Evolutionary conservation across 352 stramenopile species (phyloP).

Genomic region (Lagenidium giganteum): DNA sequence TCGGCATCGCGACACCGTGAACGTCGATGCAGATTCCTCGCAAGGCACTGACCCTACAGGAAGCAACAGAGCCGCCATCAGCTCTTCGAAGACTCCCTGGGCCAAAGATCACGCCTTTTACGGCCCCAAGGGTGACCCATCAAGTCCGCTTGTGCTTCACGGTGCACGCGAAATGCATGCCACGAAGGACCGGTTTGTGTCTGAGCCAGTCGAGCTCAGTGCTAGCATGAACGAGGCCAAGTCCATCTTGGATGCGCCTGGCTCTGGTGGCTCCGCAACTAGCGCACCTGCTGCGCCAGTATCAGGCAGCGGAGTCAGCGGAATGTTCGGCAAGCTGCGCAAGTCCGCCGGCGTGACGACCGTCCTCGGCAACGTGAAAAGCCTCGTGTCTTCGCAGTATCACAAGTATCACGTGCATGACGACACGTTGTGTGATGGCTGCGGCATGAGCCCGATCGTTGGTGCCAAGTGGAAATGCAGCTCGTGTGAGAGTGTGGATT

Average conservation of each 20-base stretch:
- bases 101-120: slow-evolving; percentile 63
- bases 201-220: slow-evolving; percentile 55
- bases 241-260: slow-evolving; percentile 35
- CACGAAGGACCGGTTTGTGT: slow-evolving; percentile 46
- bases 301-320: slow-evolving; percentile 15
- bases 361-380: slow-evolving; percentile 67
- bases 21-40: slow-evolving; percentile 45
- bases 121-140: slow-evolving; percentile 52
- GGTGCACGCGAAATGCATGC: slow-evolving; percentile 23
- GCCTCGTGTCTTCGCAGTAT: slow-evolving; percentile 32
- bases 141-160: slow-evolving; percentile 57
- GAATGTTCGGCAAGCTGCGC: slow-evolving; percentile 45
- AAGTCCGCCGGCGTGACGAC: slow-evolving; percentile 34
- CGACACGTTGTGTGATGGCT: slow-evolving; percentile 76
- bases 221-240: slow-evolving; percentile 50
- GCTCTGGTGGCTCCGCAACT: not conserved
- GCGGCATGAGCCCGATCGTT: slow-evolving; percentile 71
- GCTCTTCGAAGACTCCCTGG: slow-evolving; percentile 18
- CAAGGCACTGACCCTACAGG: slow-evolving; percentile 6
- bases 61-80: not conserved
- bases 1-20: slow-evolving; percentile 54
- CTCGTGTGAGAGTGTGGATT: slow-evolving; percentile 57
- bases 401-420: slow-evolving; percentile 71
- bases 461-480: slow-evolving; percentile 75
- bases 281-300: not conserved